Evolutionary conservation across 305 asterid species (phyloP), one percentile per base, ranked within the genome.

Genomic region (Plantago rigida): DNA sequence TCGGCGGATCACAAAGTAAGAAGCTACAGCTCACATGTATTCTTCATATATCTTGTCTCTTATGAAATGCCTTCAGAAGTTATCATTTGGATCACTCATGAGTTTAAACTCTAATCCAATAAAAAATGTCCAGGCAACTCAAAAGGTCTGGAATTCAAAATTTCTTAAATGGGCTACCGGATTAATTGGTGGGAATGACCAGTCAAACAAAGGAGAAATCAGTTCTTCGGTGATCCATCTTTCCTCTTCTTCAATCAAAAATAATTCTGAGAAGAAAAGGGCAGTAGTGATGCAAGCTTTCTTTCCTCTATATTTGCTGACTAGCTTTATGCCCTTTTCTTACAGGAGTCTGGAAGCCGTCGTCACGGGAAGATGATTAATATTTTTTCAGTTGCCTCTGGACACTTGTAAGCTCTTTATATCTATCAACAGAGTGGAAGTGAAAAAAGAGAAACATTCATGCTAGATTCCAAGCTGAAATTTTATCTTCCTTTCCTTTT

Each of bases 161-260:
- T 69, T 93, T 63, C 86, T 93, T 34, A 93, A 87, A 81, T 89
- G 99, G 99, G 99, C 97, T 74, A 83, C 99, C 69, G 95, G 94
- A 63, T 73, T 93, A 72, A 85, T 89, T 56, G 89, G 94, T 62
- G 94, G 95, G 53, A 74, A 76, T 59, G 95, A 78, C 65, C 83
- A 81, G 53, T 78, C 94, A 41, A 82, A 81, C 83, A 84, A 83
- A 78, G 80, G 73, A 47, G 84, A 63, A 56, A 76, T 69, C 78
- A 73, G 75, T 73, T 78, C 88, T 71, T 67, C 63, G 89, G 97
- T 89, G 68, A 76, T 63, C 65, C 64, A 44, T 51, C 62, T 49
- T 62, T 34, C 39, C 70, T 51, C 26, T 55, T 66, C 56, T 59
- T 29, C 69, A 59, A 50, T 36, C 44, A 36, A 3, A 3, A 3